Evolutionary conservation across 139 green algal genomes (phyloP), one percentile per base, ranked within the genome.

Genomic region (Limnomonas spitsbergensis): DNA sequence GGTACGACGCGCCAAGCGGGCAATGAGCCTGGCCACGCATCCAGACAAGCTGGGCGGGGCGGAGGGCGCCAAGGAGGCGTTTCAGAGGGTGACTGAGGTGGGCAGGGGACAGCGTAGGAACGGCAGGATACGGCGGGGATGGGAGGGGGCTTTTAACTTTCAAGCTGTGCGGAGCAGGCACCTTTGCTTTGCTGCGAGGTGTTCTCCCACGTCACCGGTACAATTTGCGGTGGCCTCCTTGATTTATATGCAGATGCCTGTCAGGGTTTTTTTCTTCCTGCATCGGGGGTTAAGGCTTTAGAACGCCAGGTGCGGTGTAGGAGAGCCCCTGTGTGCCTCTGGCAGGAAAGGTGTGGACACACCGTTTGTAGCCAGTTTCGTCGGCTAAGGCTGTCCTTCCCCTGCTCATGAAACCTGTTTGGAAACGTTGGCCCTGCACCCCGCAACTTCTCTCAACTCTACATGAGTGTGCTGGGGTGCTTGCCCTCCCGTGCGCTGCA

Each of bases 51-150:
- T 66, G 20, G 47, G 47, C 4, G 47, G 34, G 32, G 73, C 73
- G 52, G 40, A 20, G 3, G 73, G 73, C 4, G 73, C 73, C 29
- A 78, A 78, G 52, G 73, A 78, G 34, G 73, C 73, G 29, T 78
- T 78, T 32, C 73, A 78, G 34, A 27, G 52, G 29, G 73, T 78
- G 20, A 35, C 26, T 24, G 38, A 38, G 70, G 70, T 77, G 34
- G 42, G 39, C 35, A 31, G 34, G 9, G n/a, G n/a, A n/a, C n/a
- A n/a, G n/a, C n/a, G n/a, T 61, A n/a, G 47, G 47, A n/a, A 14
- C 47, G 47, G 47, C 20, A 61, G 14, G 24, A 61, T 24, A 61
- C 14, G 47, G 47, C 20, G 47, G 14, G 14, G 47, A 61, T 24
- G 47, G 47, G 14, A 61, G 24, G 47, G n/a, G n/a, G n/a, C n/a